Conservation (phyloP, 2,329 filamentous ascomycete species). For the Aspergillus sp. region DNA sequence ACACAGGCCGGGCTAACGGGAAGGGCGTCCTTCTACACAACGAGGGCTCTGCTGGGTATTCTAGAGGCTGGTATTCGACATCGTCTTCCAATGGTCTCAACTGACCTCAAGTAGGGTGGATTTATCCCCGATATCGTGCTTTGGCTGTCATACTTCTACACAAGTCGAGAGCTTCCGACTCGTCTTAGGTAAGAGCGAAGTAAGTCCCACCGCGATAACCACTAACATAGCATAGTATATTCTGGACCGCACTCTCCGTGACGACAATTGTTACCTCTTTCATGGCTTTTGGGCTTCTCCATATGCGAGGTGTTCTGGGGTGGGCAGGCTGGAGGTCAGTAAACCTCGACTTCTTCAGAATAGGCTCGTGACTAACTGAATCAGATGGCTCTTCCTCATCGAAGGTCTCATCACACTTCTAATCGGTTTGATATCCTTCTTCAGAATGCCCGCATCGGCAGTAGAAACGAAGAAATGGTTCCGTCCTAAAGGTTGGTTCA, state of each 20-base stretch:
- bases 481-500: conserved; percentile 60
- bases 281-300: conserved; percentile 37
- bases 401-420: conserved; percentile 56
- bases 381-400: conserved; percentile 54
- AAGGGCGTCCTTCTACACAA: conserved; percentile 38
- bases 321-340: conserved; percentile 47
- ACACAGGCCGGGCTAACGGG: conserved; percentile 48
- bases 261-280: conserved; percentile 37
- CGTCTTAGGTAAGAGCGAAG: conserved; percentile 47
- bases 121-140: conserved; percentile 36
- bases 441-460: conserved; percentile 56
- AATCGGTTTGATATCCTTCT: conserved; percentile 55
- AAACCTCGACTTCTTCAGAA: conserved; percentile 22
- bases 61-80: conserved; percentile 43
- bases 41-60: conserved; percentile 42
- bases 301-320: conserved; percentile 32
- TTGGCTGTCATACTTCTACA: conserved; percentile 73
- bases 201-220: too few species aligned
- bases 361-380: not conserved
- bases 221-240: conserved; percentile 46
- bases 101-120: not conserved
- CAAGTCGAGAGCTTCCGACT: conserved; percentile 40
- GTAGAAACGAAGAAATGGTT: conserved; percentile 57
- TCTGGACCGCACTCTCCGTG: conserved; percentile 62
- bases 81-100: too few species aligned